A percentile compares a stretch with the other conserved stretches of the same genome.
phyloP scores from a whole-genome alignment of 345 rosid species.

The Nasturtium officinale region DNA sequence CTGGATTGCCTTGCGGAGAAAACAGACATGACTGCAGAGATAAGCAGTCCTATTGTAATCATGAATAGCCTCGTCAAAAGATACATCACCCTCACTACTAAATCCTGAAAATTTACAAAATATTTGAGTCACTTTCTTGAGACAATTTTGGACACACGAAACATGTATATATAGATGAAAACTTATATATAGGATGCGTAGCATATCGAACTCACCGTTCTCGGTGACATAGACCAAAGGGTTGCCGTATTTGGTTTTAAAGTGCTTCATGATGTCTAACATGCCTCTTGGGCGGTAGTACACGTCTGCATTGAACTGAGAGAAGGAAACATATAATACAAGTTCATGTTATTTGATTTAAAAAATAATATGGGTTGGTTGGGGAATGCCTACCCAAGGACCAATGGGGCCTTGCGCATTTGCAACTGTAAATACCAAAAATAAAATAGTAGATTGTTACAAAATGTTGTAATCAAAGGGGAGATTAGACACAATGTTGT shows the following conservation, averaged over 20 bases:
- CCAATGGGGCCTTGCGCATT: background rate
- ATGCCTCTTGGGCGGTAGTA: slow-evolving; percentile 36
- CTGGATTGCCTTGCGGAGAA: slow-evolving; percentile 29
- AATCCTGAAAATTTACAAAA: slow-evolving; percentile 1
- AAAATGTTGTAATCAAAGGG: background rate
- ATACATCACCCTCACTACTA: background rate
- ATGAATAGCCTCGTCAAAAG: background rate
- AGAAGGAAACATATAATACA: slow-evolving; percentile 6
- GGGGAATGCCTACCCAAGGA: slow-evolving; percentile 21
- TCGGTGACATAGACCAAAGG: slow-evolving; percentile 27
- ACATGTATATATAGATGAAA: background rate
- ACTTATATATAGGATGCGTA: too few species aligned
- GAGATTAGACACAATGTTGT: background rate
- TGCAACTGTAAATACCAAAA: background rate
- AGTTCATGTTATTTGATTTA: background rate
- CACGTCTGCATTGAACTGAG: background rate
- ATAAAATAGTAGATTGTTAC: background rate
- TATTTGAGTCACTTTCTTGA: background rate
- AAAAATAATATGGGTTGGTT: background rate
- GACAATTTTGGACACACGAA: slow-evolving; percentile 2
- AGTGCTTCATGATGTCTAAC: background rate
- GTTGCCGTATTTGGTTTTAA: slow-evolving; percentile 2
- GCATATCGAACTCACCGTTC: slow-evolving; percentile 22
- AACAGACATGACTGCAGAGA: slow-evolving; percentile 37
- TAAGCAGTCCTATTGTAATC: slow-evolving; percentile 29